Base-by-base conservation (phyloP, 306 rosid species). In the Gleditsia sinensis region DNA sequence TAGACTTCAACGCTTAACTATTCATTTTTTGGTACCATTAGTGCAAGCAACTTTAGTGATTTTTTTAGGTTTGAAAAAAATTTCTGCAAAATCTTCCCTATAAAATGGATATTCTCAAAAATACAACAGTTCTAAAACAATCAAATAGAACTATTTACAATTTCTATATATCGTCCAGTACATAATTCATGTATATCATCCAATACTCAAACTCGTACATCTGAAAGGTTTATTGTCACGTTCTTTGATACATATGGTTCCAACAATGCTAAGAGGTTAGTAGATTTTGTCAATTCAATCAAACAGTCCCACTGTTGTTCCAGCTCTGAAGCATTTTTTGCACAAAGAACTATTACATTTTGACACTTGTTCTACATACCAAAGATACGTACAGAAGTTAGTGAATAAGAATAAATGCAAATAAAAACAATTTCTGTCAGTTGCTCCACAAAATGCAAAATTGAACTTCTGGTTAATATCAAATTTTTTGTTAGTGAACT, bases 291-390 rank as follows among this genome's bases (percentile, higher is more conserved):
- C 82, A 94, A 81, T 79, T 90, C 97, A 69, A 86, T 90, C 83
- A 90, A 85, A 79, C 96, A 94, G 53, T 82, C 90, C 97, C 97
- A 94, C 82, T 94, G 75, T 71, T 76, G 76, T 63, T 87, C 90
- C 78, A 94, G 89, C 89, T 94, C 97, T 76, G 16, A 27, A 28
- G 67, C 69, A 80, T 88, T 87, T 69, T 96, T 83, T 70, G 99
- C 93, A 32, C 83, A 76, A 32, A 94, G 82, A 78, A 88, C 65
- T 63, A 90, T 81, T 40, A 90, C 88, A 75, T 94, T 94, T 74
- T 88, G 85, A 81, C 99, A 91, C 83, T 94, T 94, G 70, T 91
- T 88, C 99, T 94, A 81, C 85, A 82, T n/a, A n/a, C n/a, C n/a
- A n/a, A n/a, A n/a, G n/a, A n/a, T 57, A 58, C 33, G 67, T 9